Conservation (phyloP, 305 asterid genomes). For the Salvia sclarea region DNA sequence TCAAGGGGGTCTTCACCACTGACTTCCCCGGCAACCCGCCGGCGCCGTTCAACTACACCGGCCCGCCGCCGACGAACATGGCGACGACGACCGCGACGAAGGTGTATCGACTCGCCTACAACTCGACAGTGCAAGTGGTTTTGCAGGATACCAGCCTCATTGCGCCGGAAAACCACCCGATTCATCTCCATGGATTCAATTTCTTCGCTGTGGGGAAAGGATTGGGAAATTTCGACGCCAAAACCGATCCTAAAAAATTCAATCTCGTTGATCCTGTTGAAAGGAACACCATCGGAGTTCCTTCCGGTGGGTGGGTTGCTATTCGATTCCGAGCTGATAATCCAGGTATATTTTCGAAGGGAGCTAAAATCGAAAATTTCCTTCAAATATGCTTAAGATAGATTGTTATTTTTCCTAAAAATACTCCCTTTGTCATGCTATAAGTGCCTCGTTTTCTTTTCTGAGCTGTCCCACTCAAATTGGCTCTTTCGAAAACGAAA, state of each 20-base stretch:
- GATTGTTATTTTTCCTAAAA: no score
- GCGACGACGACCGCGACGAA: constrained; percentile 50
- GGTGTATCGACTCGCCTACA: constrained; percentile 44
- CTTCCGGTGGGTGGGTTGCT: constrained; percentile 68
- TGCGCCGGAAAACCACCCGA: constrained; percentile 58
- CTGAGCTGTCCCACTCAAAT: no score
- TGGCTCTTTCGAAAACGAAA: no score
- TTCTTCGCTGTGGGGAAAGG: constrained; percentile 61
- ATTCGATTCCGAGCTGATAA: constrained; percentile 59
- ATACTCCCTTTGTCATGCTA: no score
- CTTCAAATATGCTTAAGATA: no score
- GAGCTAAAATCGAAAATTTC: no score
- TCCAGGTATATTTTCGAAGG: constrained; percentile 55
- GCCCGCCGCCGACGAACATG: constrained; percentile 38
- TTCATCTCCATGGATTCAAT: constrained; percentile 66
- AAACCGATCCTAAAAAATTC: constrained; percentile 41
- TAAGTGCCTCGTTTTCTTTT: no score
- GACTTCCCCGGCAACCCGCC: constrained; percentile 63
- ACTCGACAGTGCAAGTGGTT: constrained; percentile 53
- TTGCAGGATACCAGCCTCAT: constrained; percentile 59
- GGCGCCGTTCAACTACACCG: constrained; percentile 46
- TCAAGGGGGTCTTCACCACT: constrained; percentile 52
- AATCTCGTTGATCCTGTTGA: constrained; percentile 61
- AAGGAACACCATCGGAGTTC: constrained; percentile 65
- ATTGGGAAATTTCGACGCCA: constrained; percentile 51